A percentile compares a stretch with the other conserved stretches of the same genome.
phyloP scores from a whole-genome alignment of 148 eudicot genomes.

The Nyssa sinensis region DNA sequence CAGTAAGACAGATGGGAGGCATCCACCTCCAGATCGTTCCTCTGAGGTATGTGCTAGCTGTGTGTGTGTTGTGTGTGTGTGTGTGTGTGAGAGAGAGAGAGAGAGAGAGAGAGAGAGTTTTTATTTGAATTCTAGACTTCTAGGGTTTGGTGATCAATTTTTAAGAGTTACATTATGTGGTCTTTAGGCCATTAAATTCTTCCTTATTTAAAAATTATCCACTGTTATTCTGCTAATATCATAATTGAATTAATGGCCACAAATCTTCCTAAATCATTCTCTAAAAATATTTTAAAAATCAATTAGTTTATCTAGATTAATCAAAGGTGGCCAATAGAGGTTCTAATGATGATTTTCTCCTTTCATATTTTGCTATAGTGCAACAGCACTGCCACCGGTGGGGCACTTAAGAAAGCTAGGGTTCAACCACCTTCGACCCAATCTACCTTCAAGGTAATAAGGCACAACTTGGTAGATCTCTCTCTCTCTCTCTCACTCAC shows the following conservation, averaged over 20 bases:
- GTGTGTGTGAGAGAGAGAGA: not conserved
- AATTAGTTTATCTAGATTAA: not conserved
- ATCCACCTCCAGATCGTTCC: constrained; percentile 44
- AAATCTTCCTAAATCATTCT: no score
- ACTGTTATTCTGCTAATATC: not conserved
- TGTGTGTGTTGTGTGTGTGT: no score
- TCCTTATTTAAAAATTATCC: not conserved
- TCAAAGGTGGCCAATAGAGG: constrained; percentile 9
- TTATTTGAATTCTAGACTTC: no score
- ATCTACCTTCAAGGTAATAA: constrained; percentile 68
- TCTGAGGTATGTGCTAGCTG: constrained; percentile 46
- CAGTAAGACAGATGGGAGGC: constrained; percentile 33
- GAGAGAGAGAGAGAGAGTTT: constrained; percentile 8
- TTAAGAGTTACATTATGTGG: not conserved
- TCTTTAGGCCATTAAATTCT: not conserved
- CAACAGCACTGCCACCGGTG: constrained; percentile 60
- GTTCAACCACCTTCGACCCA: constrained; percentile 70
- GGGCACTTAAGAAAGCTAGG: constrained; percentile 71
- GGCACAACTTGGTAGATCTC: constrained; percentile 15
- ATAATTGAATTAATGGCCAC: no score
- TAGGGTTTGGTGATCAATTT: not conserved
- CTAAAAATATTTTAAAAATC: not conserved
- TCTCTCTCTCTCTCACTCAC: constrained; percentile 25
- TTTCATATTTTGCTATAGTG: constrained; percentile 39
- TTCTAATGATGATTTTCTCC: not conserved